Percentiles rank a stretch among this genome's conserved stretches.
Evolutionary conservation across 2,329 filamentous ascomycete species (phyloP).

Genomic region (Colletotrichum simmondsii): DNA sequence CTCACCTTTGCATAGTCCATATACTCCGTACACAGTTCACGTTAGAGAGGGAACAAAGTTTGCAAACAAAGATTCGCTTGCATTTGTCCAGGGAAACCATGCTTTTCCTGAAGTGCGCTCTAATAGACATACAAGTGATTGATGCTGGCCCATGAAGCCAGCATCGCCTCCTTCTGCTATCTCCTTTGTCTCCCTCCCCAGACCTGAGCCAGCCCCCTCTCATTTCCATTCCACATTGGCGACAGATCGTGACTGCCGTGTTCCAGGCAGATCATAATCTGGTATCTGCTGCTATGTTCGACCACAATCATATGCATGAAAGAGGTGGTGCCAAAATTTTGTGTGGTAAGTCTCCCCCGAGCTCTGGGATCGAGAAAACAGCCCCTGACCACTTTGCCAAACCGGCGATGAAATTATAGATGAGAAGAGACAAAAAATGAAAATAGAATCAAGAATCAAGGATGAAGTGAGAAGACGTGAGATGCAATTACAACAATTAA

Average conservation of each 20-base stretch:
- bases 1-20: neutral
- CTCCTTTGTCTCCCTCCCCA: constrained; percentile 1
- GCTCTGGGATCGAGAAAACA: constrained; percentile 30
- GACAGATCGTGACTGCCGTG: constrained; percentile 25
- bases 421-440: constrained; percentile 31
- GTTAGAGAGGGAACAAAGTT: neutral
- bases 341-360: constrained; percentile 27
- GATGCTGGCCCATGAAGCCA: constrained; percentile 20
- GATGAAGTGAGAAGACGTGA: constrained; percentile 34
- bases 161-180: constrained; percentile 1
- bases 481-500: constrained; percentile 57
- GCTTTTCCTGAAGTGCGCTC: constrained; percentile 31
- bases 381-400: constrained; percentile 28
- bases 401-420: constrained; percentile 34
- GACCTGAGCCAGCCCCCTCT: neutral
- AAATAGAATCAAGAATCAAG: constrained; percentile 35
- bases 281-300: constrained; percentile 33
- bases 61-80: constrained; percentile 24
- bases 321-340: constrained; percentile 26
- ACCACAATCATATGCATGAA: constrained; percentile 34
- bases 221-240: constrained; percentile 32
- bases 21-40: neutral
- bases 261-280: constrained; percentile 31
- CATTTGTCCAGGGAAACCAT: constrained; percentile 29
- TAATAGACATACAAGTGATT: constrained; percentile 30